Evolutionary conservation across 2,329 filamentous ascomycete species (phyloP).

Genomic region (Ceratocystis albifundus): DNA sequence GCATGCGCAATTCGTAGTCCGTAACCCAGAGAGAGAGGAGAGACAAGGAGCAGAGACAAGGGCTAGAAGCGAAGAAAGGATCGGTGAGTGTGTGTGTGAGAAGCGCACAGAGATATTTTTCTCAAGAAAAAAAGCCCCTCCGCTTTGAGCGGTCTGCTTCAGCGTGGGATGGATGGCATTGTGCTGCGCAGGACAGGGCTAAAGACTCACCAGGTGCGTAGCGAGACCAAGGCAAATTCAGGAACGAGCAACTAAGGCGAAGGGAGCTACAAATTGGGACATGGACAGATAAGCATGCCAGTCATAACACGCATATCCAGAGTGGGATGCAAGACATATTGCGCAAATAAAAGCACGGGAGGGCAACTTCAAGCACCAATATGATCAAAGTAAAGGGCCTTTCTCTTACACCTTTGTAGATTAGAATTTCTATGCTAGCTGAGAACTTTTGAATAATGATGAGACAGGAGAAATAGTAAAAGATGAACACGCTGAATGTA

Average conservation of each 20-base stretch:
- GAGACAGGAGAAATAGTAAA: constrained; percentile 22
- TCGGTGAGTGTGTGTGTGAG: neutral
- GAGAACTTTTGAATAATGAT: constrained; percentile 19
- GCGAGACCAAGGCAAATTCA: neutral
- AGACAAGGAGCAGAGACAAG: neutral
- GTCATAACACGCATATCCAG: neutral
- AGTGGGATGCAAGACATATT: neutral
- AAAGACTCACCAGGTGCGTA: no score
- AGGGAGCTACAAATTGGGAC: neutral
- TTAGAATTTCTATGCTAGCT: constrained; percentile 17
- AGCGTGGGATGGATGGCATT: no score
- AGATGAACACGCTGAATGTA: constrained; percentile 11
- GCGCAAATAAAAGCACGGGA: neutral
- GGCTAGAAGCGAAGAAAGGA: neutral
- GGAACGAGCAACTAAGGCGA: neutral
- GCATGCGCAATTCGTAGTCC: constrained; percentile 13
- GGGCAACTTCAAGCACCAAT: neutral
- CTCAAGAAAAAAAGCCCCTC: no score
- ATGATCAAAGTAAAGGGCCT: neutral
- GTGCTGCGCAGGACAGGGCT: no score
- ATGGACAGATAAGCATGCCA: neutral
- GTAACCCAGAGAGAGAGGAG: no score
- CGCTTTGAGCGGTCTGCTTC: no score
- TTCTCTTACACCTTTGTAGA: constrained; percentile 18
- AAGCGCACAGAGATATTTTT: neutral